A percentile compares a stretch with the other conserved stretches of the same genome.
These are phyloP conservation scores for Tylopilus intermedius DNA, from an alignment of 768 basidiomycete genomes.

Conservation along the genomic window DNA sequence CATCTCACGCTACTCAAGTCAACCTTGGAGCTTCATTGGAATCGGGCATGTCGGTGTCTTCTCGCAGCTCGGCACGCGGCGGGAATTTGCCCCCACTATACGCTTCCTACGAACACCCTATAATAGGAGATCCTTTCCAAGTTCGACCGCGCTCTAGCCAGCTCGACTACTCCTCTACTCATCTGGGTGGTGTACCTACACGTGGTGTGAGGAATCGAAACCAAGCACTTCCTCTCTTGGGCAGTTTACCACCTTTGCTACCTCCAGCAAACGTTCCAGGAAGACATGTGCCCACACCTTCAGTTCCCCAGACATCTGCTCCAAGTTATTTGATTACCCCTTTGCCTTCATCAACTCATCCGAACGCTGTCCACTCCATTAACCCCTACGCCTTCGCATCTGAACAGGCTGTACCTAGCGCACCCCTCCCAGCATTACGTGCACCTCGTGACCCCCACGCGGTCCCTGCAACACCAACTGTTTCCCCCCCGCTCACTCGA, in stretches of 20 bases:
- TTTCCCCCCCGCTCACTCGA: slow-evolving; percentile 14
- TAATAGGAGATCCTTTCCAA: slow-evolving; percentile 35
- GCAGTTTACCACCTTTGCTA: slow-evolving; percentile 5
- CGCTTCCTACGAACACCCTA: slow-evolving; percentile 5
- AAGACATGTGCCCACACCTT: slow-evolving; percentile 8
- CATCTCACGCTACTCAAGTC: slow-evolving; percentile 13
- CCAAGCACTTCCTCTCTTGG: slow-evolving; percentile 12
- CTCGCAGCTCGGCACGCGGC: slow-evolving; percentile 8
- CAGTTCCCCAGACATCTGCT: slow-evolving; percentile 13
- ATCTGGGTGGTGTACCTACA: slow-evolving; percentile 9
- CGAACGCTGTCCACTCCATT: slow-evolving; percentile 7
- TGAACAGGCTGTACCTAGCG: slow-evolving; percentile 7
- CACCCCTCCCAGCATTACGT: slow-evolving; percentile 7
- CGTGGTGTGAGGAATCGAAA: slow-evolving; percentile 13
- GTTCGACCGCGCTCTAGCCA: slow-evolving; percentile 47
- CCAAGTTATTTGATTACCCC: slow-evolving; percentile 18
- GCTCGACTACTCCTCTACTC: slow-evolving; percentile 31
- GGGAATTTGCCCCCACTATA: slow-evolving; percentile 1
- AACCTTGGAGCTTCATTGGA: slow-evolving; percentile 34
- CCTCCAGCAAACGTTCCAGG: slow-evolving; percentile 6
- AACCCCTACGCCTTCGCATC: slow-evolving; percentile 13
- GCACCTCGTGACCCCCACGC: slow-evolving; percentile 13
- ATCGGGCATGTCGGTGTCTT: slow-evolving; percentile 16
- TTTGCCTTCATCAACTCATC: slow-evolving; percentile 10
- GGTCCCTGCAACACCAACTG: slow-evolving; percentile 9